A percentile compares a stretch with the other conserved stretches of the same genome.
Evolutionary conservation across 768 basidiomycete genomes (phyloP).

Genomic region (Heimioporus sp.): DNA sequence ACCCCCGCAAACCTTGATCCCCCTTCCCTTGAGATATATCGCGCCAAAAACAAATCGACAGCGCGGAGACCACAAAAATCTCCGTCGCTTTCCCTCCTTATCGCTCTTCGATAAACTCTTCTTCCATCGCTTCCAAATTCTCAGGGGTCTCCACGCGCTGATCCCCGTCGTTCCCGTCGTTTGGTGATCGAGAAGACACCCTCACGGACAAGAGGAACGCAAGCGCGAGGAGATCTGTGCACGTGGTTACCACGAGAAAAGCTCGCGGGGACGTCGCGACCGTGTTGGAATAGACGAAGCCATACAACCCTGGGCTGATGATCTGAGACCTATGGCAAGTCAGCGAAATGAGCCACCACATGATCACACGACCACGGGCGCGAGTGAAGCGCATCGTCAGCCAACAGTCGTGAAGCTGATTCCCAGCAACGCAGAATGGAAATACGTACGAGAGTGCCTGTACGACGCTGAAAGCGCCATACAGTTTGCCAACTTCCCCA

Average conservation of each 20-base stretch:
- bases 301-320: slow-evolving; percentile 70
- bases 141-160: background rate
- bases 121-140: background rate
- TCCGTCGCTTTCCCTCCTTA: background rate
- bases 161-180: slow-evolving; percentile 2
- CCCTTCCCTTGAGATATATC: background rate
- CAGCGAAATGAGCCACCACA: background rate
- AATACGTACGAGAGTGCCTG: slow-evolving; percentile 58
- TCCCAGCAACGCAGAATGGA: background rate
- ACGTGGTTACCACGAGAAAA: slow-evolving; percentile 61
- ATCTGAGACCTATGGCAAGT: slow-evolving; percentile 52
- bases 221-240: slow-evolving; percentile 41
- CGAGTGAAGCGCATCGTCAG: background rate
- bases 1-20: background rate
- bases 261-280: slow-evolving; percentile 67
- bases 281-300: slow-evolving; percentile 66
- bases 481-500: slow-evolving; percentile 68
- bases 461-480: slow-evolving; percentile 77
- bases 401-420: background rate
- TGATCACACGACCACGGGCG: background rate
- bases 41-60: background rate
- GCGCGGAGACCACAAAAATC: background rate
- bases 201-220: slow-evolving; percentile 47
- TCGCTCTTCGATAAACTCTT: slow-evolving; percentile 1
- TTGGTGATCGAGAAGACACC: slow-evolving; percentile 21